phyloP scores from a whole-genome alignment of 106 monocot genomes.

The Xerophyta viscosa region DNA sequence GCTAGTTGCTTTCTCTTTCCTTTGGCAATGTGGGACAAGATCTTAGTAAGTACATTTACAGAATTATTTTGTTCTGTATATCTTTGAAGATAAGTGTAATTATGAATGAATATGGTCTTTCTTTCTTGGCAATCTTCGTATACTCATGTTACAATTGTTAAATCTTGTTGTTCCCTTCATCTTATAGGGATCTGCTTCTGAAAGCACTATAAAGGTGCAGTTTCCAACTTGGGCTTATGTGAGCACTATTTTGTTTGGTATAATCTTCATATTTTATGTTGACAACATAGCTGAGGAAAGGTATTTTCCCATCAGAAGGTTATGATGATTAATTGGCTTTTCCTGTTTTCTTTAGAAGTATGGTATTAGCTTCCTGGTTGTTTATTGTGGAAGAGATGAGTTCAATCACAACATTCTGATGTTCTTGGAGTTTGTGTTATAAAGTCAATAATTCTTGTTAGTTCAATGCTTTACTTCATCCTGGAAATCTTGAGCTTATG shows the following conservation, averaged over 20 bases:
- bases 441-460: no score
- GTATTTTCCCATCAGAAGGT: constrained; percentile 32
- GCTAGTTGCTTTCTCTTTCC: constrained; percentile 97
- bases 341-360: no score
- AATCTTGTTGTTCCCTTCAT: not conserved
- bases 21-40: constrained; percentile 85
- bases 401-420: no score
- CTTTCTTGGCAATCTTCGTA: not conserved
- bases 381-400: no score
- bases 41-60: constrained; percentile 46
- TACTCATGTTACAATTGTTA: not conserved
- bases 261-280: constrained; percentile 84
- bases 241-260: constrained; percentile 83
- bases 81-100: constrained; percentile 1
- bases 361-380: no score
- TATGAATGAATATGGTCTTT: not conserved
- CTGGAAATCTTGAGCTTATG: no score
- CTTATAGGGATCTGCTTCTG: constrained; percentile 64
- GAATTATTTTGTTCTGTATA: not conserved
- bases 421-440: no score
- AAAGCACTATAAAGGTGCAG: constrained; percentile 47
- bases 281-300: constrained; percentile 96
- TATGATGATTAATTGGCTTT: no score
- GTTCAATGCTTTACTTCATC: no score
- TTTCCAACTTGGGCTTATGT: constrained; percentile 83